Conservation (phyloP, 108 stramenopile genomes). For the Cylindrotheca fusiformis region DNA sequence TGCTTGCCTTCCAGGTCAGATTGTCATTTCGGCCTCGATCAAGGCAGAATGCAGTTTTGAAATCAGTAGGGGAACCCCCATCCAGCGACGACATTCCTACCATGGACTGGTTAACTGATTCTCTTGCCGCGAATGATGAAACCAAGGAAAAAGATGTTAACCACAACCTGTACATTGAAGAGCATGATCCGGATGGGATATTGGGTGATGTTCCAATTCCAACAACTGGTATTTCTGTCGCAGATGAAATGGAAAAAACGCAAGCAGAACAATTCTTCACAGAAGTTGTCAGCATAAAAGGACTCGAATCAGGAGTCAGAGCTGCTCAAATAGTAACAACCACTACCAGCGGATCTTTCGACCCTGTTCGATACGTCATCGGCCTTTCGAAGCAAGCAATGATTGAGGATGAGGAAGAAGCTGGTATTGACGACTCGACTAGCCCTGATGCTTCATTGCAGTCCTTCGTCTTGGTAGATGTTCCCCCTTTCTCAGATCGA, state of each 20-base stretch:
- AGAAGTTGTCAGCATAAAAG: conserved; percentile 33
- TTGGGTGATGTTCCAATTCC: conserved; percentile 39
- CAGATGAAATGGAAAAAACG: conserved; percentile 40
- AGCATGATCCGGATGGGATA: conserved; percentile 11
- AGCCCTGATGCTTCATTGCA: background rate
- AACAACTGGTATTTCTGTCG: conserved; percentile 42
- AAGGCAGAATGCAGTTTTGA: too few relatives aligned
- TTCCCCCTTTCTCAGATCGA: conserved; percentile 79
- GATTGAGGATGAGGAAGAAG: conserved; percentile 14
- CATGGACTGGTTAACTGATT: conserved; percentile 38
- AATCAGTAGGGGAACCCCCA: too few relatives aligned
- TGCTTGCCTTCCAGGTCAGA: too few relatives aligned
- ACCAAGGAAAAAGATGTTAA: background rate
- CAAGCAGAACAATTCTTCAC: conserved; percentile 36
- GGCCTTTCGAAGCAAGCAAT: conserved; percentile 26
- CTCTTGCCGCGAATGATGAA: background rate
- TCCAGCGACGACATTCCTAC: conserved; percentile 28
- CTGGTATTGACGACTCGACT: conserved; percentile 11
- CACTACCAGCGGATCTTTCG: conserved; percentile 21
- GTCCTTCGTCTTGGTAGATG: conserved; percentile 75
- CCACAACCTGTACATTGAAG: conserved; percentile 20
- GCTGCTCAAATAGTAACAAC: conserved; percentile 40
- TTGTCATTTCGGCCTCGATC: too few relatives aligned
- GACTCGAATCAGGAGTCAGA: conserved; percentile 22
- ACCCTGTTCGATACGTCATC: conserved; percentile 54